Evolutionary conservation across 331 rosid species (phyloP).

Genomic region (Dryas integrifolia): DNA sequence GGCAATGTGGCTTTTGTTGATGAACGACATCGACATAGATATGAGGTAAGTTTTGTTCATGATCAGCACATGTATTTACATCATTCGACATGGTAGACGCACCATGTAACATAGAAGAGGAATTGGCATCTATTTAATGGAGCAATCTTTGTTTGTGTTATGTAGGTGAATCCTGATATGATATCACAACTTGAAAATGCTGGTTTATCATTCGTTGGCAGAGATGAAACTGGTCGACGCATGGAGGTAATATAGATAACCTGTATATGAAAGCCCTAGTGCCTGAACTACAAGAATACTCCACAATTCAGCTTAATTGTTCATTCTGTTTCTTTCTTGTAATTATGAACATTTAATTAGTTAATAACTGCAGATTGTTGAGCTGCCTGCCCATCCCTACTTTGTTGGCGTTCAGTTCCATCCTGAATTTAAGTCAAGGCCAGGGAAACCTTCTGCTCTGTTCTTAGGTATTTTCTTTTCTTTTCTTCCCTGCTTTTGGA

Average conservation of each 20-base stretch:
- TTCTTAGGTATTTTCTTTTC: constrained; percentile 38
- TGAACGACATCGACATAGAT: constrained; percentile 55
- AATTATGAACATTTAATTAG: constrained; percentile 3
- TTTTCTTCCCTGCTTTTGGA: background rate
- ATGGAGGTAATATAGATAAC: constrained; percentile 38
- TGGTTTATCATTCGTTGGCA: constrained; percentile 41
- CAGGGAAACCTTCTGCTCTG: constrained; percentile 47
- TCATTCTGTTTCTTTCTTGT: constrained; percentile 14
- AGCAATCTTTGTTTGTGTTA: constrained; percentile 19
- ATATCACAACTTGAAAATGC: constrained; percentile 37
- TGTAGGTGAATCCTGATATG: constrained; percentile 58
- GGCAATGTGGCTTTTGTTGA: constrained; percentile 40
- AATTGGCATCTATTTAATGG: background rate
- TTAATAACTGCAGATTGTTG: constrained; percentile 38
- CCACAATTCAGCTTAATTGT: background rate
- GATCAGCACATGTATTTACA: constrained; percentile 6
- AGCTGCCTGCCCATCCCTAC: constrained; percentile 47
- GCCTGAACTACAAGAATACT: background rate
- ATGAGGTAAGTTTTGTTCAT: constrained; percentile 41
- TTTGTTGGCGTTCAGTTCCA: constrained; percentile 53
- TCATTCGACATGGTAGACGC: background rate
- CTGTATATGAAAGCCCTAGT: background rate
- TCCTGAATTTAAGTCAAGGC: constrained; percentile 53
- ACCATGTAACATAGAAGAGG: background rate
- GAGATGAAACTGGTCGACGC: constrained; percentile 39